Evolutionary conservation across 495 filamentous ascomycete genomes (phyloP).

Genomic region (Corynascus novoguineensis): DNA sequence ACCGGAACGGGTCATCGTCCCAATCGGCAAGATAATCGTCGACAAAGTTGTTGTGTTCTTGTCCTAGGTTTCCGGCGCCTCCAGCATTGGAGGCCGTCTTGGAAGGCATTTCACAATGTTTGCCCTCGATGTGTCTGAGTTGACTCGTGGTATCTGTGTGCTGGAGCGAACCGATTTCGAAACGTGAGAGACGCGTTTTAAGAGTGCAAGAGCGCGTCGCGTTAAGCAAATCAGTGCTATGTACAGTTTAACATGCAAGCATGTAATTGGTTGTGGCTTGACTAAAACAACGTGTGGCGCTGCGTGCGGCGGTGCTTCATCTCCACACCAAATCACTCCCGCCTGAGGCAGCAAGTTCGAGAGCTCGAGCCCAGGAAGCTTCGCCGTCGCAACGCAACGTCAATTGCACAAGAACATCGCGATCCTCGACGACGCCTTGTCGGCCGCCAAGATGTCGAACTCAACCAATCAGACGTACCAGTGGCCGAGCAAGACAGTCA

Average conservation of each 20-base stretch:
- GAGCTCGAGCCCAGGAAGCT: conserved; percentile 24
- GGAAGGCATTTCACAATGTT: conserved; percentile 12
- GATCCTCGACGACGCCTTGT: conserved; percentile 30
- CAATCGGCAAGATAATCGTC: conserved; percentile 27
- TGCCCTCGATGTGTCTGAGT: neutral
- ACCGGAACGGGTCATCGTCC: conserved; percentile 31
- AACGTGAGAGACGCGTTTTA: neutral
- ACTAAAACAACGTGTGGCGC: neutral
- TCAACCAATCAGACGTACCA: conserved; percentile 51
- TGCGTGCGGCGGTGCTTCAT: neutral
- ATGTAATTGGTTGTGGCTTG: conserved; percentile 6
- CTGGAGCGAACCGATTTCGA: neutral
- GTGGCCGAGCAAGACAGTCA: conserved; percentile 65
- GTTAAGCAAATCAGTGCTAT: neutral
- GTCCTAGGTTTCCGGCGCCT: neutral
- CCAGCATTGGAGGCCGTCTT: conserved; percentile 8
- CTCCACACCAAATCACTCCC: neutral
- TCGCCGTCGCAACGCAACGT: conserved; percentile 22
- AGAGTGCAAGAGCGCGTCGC: conserved; percentile 5
- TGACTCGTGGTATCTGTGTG: neutral
- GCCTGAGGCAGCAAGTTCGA: conserved; percentile 27
- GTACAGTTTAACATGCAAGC: neutral
- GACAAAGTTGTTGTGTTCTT: conserved; percentile 16
- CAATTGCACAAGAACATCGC: conserved; percentile 18
- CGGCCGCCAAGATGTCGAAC: conserved; percentile 54